Percentiles rank a stretch among this genome's conserved stretches.
These are phyloP conservation scores for Gaultheria prostrata DNA, from an alignment of 148 eudicot genomes.

Conservation along the genomic window DNA sequence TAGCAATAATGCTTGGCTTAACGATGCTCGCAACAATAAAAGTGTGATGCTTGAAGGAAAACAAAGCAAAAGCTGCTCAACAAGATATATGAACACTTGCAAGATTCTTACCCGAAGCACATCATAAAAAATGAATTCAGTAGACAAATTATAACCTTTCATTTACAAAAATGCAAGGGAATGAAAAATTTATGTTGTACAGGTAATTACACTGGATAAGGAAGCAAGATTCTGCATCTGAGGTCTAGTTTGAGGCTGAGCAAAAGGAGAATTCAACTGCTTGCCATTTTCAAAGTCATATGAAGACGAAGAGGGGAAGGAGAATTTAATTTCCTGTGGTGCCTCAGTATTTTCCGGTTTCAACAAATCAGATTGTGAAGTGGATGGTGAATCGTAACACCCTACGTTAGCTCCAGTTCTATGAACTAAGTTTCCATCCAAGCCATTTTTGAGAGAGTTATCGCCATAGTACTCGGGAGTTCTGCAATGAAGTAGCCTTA, in stretches of 20 bases:
- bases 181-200: slow-evolving; percentile 23
- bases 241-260: slow-evolving; percentile 25
- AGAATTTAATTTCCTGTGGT: slow-evolving; percentile 55
- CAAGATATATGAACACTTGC: not conserved
- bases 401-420: slow-evolving; percentile 50
- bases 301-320: slow-evolving; percentile 60
- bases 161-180: not conserved
- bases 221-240: slow-evolving; percentile 78
- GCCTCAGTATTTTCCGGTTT: slow-evolving; percentile 59
- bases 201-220: slow-evolving; percentile 50
- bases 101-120: not conserved
- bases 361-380: slow-evolving; percentile 60
- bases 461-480: slow-evolving; percentile 74
- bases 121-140: not conserved
- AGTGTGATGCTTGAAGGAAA: not conserved
- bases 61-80: not conserved
- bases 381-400: slow-evolving; percentile 59
- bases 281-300: slow-evolving; percentile 68
- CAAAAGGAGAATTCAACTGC: slow-evolving; percentile 29
- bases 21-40: not conserved
- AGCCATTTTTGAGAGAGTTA: slow-evolving; percentile 52
- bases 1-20: not conserved
- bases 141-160: not conserved
- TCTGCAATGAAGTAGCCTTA: slow-evolving; percentile 35
- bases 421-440: slow-evolving; percentile 59